phyloP scores from a whole-genome alignment of 2,329 filamentous ascomycete species.

The Aspergillus caelatus region DNA sequence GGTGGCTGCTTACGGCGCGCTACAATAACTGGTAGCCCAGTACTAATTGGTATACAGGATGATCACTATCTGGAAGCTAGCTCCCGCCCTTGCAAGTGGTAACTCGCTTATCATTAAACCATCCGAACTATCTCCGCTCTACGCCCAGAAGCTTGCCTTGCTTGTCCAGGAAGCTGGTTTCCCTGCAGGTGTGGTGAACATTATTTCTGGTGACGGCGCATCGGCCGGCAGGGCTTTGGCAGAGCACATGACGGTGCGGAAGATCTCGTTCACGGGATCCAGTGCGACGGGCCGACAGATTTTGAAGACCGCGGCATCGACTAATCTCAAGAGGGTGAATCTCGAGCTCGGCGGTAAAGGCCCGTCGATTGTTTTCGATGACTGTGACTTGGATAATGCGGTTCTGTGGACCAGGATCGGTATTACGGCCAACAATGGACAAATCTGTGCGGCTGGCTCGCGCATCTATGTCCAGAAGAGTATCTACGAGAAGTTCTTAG shows the following conservation, averaged over 20 bases:
- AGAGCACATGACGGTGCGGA: slow-evolving; percentile 33
- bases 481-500: slow-evolving; percentile 35
- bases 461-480: slow-evolving; percentile 37
- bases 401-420: slow-evolving; percentile 33
- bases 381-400: slow-evolving; percentile 36
- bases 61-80: slow-evolving; percentile 54
- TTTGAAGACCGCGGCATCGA: slow-evolving; percentile 29
- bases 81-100: slow-evolving; percentile 66
- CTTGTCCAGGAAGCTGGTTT: slow-evolving; percentile 57
- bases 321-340: slow-evolving; percentile 39
- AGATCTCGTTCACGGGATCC: slow-evolving; percentile 40
- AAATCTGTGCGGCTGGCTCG: slow-evolving; percentile 36
- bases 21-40: too few species aligned
- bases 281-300: slow-evolving; percentile 33
- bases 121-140: slow-evolving; percentile 61
- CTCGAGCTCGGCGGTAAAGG: slow-evolving; percentile 41
- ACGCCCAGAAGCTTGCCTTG: slow-evolving; percentile 50
- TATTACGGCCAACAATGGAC: slow-evolving; percentile 35
- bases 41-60: slow-evolving; percentile 19
- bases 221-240: slow-evolving; percentile 51
- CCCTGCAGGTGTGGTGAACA: slow-evolving; percentile 59
- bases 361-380: slow-evolving; percentile 38
- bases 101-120: slow-evolving; percentile 72
- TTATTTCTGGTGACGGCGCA: slow-evolving; percentile 63
- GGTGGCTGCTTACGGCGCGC: background rate